Evolutionary conservation across 176 grass and related monocot species (phyloP).

Genomic region (Tillandsia leiboldiana): DNA sequence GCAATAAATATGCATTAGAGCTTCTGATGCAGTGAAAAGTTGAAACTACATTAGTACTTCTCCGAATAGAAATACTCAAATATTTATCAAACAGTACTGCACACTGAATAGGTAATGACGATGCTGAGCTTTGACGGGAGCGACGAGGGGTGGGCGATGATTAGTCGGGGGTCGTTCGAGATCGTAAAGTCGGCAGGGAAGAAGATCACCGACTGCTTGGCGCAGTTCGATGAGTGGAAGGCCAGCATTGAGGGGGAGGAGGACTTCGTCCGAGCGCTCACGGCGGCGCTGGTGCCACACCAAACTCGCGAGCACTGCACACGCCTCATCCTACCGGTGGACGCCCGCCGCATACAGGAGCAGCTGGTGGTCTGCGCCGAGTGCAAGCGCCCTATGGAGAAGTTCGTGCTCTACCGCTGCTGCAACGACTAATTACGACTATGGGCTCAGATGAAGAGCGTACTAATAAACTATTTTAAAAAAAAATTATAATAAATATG

Average conservation of each 20-base stretch:
- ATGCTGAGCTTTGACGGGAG: constrained; percentile 36
- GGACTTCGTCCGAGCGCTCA: constrained; percentile 30
- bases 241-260: not conserved
- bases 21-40: no score
- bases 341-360: constrained; percentile 25
- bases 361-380: constrained; percentile 27
- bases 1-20: no score
- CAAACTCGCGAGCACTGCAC: constrained; percentile 32
- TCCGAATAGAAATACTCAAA: no score
- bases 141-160: constrained; percentile 26
- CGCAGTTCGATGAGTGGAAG: constrained; percentile 28
- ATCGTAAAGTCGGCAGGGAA: constrained; percentile 19
- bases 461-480: no score
- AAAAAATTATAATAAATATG: no score
- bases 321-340: constrained; percentile 26
- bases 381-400: constrained; percentile 34
- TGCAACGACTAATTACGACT: constrained; percentile 28
- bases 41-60: no score
- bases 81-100: no score
- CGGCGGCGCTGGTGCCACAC: constrained; percentile 11
- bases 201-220: constrained; percentile 25
- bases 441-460: no score
- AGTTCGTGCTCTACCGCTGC: constrained; percentile 37
- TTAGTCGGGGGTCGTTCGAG: constrained; percentile 20
- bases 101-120: not conserved